Base-by-base conservation (phyloP, 352 stramenopile genomes). In the Phytopythium vexans region DNA sequence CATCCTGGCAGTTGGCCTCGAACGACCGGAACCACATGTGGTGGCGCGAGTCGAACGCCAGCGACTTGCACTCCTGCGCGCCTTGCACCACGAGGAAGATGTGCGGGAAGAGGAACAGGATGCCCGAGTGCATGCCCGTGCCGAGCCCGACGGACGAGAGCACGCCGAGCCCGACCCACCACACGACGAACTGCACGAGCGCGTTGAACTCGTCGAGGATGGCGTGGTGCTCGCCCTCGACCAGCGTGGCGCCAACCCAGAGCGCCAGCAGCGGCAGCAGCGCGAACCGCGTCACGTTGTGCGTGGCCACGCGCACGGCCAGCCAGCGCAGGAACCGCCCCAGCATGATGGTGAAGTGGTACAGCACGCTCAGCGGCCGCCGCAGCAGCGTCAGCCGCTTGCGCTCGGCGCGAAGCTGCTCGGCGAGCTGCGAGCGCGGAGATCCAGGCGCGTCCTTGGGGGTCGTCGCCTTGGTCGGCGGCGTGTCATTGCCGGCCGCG, bases 41-140 rank as follows among this genome's bases (percentile, higher is more conserved):
- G 43, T 79, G 67, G 40, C 72, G 73, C 54, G 82, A 92, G 55
- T 96, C 86, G 62, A 97, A 97, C 51, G 89, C 70, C 46, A 95
- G 63, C 39, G 86, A 95, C 27, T 74, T 73, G 64, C 90, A 97
- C 53, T 92, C 88, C 51, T 96, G 62, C 2, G 85, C 89, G 16
- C 84, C 88, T 33, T 92, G 85, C 31, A 96, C 86, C 37, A 97
- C 91, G 50, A 95, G 69, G 69, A 98, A 96, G 49, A 98, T 98
- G 70, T 98, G 93, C 38, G 93, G 93, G 72, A 97, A 97, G 9
- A 98, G 71, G 63, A 97, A 98, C 10, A 98, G 73, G 42, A 98
- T 94, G 56, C 91, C 91, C 54, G 88, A 97, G 72, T 98, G 93
- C 77, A 98, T 95, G 45, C 93, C 93, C 16, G 87, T 96, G 54